Percentiles rank a stretch among this genome's conserved stretches.
Evolutionary conservation across 352 stramenopile species (phyloP).

Genomic region (Phytophthora parvispora): DNA sequence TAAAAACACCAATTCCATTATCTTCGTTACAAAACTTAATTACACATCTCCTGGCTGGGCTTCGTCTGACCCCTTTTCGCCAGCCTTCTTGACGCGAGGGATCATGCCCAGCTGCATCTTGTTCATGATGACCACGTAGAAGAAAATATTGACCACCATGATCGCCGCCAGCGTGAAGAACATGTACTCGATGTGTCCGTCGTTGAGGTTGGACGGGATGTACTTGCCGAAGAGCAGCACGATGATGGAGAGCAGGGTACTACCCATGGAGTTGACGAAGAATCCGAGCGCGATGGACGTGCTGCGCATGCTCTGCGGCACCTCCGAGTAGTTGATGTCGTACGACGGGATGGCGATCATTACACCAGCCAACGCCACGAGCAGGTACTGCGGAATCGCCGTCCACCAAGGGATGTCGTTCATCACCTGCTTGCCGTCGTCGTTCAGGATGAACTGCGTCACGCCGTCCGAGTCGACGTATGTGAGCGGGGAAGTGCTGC

Average conservation of each 20-base stretch:
- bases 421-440: not conserved
- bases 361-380: not conserved
- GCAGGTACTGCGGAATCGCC: not conserved
- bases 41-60: not conserved
- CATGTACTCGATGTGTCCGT: conserved; percentile 6
- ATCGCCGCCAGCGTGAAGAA: conserved; percentile 2
- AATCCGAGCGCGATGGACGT: not conserved
- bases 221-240: conserved; percentile 4
- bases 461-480: not conserved
- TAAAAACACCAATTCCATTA: not conserved
- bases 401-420: conserved; percentile 3
- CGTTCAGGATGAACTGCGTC: not conserved
- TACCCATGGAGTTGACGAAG: conserved; percentile 4
- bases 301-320: conserved; percentile 1
- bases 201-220: conserved; percentile 3
- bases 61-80: not conserved
- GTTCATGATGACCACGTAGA: conserved; percentile 4
- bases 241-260: not conserved
- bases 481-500: not conserved
- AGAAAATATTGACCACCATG: conserved; percentile 5
- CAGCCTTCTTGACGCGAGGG: not conserved
- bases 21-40: not conserved
- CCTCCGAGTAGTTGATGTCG: conserved; percentile 5
- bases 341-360: conserved; percentile 8
- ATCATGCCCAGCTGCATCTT: conserved; percentile 4